Percentiles rank a stretch among this genome's conserved stretches.
Conservation (phyloP, 306 rosid species). For the Vachellia collinsii region DNA sequence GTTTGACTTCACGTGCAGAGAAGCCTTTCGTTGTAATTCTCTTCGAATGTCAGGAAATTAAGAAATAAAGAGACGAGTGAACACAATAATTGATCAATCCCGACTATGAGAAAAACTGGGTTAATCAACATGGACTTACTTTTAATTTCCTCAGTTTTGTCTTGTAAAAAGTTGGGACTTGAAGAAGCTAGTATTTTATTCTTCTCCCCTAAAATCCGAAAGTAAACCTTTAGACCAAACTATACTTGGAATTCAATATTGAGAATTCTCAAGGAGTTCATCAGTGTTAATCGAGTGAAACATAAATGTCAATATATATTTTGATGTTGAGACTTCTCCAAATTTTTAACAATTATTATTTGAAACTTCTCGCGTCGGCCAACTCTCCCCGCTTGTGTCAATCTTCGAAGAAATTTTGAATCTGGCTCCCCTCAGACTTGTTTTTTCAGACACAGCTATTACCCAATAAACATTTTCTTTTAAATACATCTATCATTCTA, state of each 20-base stretch:
- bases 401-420: too few relatives aligned
- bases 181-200: too few relatives aligned
- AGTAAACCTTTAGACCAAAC: not conserved
- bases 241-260: not conserved
- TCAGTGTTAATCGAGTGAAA: not conserved
- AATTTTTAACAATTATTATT: too few relatives aligned
- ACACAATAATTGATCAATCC: not conserved
- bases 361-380: too few relatives aligned
- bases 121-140: too few relatives aligned
- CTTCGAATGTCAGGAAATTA: not conserved
- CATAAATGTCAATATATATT: too few relatives aligned
- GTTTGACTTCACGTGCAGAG: slow-evolving; percentile 37
- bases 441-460: not conserved
- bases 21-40: slow-evolving; percentile 6
- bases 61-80: slow-evolving; percentile 2
- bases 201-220: too few relatives aligned
- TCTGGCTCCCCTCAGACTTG: not conserved
- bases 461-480: not conserved
- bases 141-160: too few relatives aligned
- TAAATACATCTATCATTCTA: too few relatives aligned
- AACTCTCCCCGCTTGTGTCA: too few relatives aligned
- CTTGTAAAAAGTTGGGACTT: too few relatives aligned
- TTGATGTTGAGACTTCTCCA: too few relatives aligned
- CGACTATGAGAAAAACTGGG: not conserved
- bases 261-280: not conserved